phyloP scores from a whole-genome alignment of 2,329 filamentous ascomycete species.

The Xylaria digitata region DNA sequence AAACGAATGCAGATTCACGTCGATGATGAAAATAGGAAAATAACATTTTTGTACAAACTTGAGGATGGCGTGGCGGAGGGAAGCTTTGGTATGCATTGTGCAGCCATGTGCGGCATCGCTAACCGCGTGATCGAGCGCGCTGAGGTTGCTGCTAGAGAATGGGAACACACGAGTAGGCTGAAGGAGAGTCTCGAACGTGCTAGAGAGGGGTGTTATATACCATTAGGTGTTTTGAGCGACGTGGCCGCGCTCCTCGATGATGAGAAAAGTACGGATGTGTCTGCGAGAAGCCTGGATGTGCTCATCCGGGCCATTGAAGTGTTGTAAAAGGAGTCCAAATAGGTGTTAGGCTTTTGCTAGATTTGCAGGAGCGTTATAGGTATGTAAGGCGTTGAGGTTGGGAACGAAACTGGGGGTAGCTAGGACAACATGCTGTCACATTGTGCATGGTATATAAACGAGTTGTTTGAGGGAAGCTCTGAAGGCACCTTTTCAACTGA shows the following conservation, averaged over 20 bases:
- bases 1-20: constrained; percentile 96
- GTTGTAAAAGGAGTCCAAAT: constrained; percentile 53
- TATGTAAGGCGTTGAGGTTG: constrained; percentile 33
- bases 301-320: constrained; percentile 70
- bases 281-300: constrained; percentile 66
- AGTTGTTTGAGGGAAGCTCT: too few species aligned
- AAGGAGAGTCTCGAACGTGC: constrained; percentile 88
- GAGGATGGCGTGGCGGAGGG: constrained; percentile 95
- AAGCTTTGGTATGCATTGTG: constrained; percentile 99
- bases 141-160: constrained; percentile 87
- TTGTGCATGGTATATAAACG: neutral
- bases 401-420: neutral
- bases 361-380: constrained; percentile 10
- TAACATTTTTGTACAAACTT: constrained; percentile 96
- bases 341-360: constrained; percentile 20
- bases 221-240: constrained; percentile 88
- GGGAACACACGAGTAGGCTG: constrained; percentile 93
- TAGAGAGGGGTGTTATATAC: constrained; percentile 82
- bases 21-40: constrained; percentile 81
- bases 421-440: neutral
- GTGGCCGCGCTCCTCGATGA: constrained; percentile 80
- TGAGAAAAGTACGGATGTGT: constrained; percentile 57
- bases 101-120: constrained; percentile 96
- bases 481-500: too few species aligned
- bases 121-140: constrained; percentile 84